Conservation (phyloP, 2,329 filamentous ascomycete species). For the Mycogone perniciosa region DNA sequence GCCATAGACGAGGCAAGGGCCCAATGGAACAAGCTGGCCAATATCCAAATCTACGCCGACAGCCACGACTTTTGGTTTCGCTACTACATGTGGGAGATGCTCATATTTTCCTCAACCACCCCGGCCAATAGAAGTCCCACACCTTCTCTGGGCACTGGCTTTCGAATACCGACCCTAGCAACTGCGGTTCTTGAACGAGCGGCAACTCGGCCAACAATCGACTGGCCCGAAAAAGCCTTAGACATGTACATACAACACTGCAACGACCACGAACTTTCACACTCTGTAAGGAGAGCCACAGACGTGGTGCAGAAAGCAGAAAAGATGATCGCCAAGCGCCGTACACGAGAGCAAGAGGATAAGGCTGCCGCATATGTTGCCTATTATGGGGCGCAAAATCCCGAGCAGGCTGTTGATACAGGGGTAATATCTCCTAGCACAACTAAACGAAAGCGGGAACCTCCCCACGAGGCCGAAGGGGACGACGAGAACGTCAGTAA, state of each 20-base stretch:
- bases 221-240: conserved; percentile 71
- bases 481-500: conserved; percentile 52
- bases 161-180: conserved; percentile 63
- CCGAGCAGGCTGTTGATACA: conserved; percentile 16
- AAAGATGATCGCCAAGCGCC: conserved; percentile 56
- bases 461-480: conserved; percentile 38
- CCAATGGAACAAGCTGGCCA: conserved; percentile 66
- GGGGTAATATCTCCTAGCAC: conserved; percentile 32
- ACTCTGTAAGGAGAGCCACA: conserved; percentile 66
- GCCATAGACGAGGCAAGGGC: conserved; percentile 69
- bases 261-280: conserved; percentile 80
- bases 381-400: conserved; percentile 28
- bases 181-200: conserved; percentile 73
- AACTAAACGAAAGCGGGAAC: conserved; percentile 70
- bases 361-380: conserved; percentile 48
- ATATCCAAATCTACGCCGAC: conserved; percentile 59
- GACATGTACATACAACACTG: conserved; percentile 73
- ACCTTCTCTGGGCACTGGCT: conserved; percentile 39
- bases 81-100: conserved; percentile 90
- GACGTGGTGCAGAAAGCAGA: conserved; percentile 65
- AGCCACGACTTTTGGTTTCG: conserved; percentile 91
- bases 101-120: conserved; percentile 44
- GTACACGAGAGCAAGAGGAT: conserved; percentile 58
- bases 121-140: conserved; percentile 47
- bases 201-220: conserved; percentile 53